Evolutionary conservation across 169 alveolate genomes (phyloP).

Genomic region (Amoebophrya sp.): DNA sequence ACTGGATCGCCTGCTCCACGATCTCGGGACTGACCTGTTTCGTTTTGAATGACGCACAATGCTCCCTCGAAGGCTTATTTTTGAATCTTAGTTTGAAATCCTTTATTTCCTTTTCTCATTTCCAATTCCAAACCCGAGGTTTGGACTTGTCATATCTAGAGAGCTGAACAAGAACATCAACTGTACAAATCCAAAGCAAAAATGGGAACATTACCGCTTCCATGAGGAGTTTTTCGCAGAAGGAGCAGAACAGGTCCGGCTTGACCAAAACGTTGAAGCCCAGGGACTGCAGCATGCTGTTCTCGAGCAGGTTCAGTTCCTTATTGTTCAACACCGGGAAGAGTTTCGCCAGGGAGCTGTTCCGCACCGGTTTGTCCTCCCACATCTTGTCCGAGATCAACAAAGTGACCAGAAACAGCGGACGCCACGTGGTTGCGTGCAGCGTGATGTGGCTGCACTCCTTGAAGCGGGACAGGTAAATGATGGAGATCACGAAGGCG

Average conservation of each 20-base stretch:
- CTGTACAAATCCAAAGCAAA: too few species aligned
- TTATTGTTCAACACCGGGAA: conserved; percentile 36
- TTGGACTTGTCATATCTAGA: too few species aligned
- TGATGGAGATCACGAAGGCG: conserved; percentile 45
- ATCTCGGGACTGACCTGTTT: neutral
- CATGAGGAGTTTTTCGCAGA: conserved; percentile 45
- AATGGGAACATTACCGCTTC: conserved; percentile 33
- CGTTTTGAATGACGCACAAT: too few species aligned
- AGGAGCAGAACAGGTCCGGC: conserved; percentile 49
- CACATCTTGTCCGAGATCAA: conserved; percentile 51
- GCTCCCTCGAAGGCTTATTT: too few species aligned
- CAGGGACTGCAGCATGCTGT: neutral
- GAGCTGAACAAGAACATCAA: too few species aligned
- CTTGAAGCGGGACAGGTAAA: conserved; percentile 44
- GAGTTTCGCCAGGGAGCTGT: conserved; percentile 48
- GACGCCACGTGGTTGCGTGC: conserved; percentile 52
- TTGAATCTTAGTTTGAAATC: too few species aligned
- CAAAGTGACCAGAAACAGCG: conserved; percentile 42
- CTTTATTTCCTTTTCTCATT: too few species aligned
- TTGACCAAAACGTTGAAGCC: conserved; percentile 44
- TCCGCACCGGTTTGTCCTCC: conserved; percentile 53
- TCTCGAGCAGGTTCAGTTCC: conserved; percentile 22
- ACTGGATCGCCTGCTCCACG: neutral
- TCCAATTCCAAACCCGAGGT: too few species aligned
- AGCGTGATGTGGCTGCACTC: conserved; percentile 45